These are phyloP conservation scores for Pyrenochaeta sp. DNA, from an alignment of 2,329 filamentous ascomycete genomes.

Conservation along the genomic window DNA sequence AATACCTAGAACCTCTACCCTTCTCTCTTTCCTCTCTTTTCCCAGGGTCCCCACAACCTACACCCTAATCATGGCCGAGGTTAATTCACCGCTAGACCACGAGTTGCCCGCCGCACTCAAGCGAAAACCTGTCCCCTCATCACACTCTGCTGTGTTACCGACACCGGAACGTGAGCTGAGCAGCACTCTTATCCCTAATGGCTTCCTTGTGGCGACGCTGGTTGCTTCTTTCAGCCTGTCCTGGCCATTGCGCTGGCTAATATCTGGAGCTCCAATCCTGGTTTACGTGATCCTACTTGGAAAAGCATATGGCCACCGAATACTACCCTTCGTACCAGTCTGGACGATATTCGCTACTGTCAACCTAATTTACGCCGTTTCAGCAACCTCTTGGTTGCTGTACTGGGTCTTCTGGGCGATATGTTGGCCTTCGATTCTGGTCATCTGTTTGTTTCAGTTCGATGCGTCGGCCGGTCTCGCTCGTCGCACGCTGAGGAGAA, in stretches of 20 bases:
- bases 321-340: slow-evolving; percentile 55
- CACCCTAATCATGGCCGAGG: slow-evolving; percentile 6
- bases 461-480: slow-evolving; percentile 46
- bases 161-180: slow-evolving; percentile 18
- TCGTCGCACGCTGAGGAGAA: slow-evolving; percentile 44
- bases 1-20: background rate
- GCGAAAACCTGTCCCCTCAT: slow-evolving; percentile 20
- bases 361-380: slow-evolving; percentile 57
- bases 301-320: slow-evolving; percentile 45
- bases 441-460: slow-evolving; percentile 59
- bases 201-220: slow-evolving; percentile 17
- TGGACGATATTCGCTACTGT: slow-evolving; percentile 57
- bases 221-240: slow-evolving; percentile 16
- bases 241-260: slow-evolving; percentile 45
- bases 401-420: slow-evolving; percentile 52
- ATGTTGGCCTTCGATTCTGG: slow-evolving; percentile 53
- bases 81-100: slow-evolving; percentile 13
- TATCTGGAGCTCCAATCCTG: slow-evolving; percentile 53
- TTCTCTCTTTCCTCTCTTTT: background rate
- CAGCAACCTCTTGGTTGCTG: slow-evolving; percentile 61
- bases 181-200: slow-evolving; percentile 18
- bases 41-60: background rate
- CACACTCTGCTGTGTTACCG: slow-evolving; percentile 2
- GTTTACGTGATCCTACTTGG: slow-evolving; percentile 47
- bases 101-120: slow-evolving; percentile 12